Percentiles rank a stretch among this genome's conserved stretches.
These are phyloP conservation scores for Plasmodium ovale DNA, from an alignment of 169 alveolate species.

Conservation along the genomic window DNA sequence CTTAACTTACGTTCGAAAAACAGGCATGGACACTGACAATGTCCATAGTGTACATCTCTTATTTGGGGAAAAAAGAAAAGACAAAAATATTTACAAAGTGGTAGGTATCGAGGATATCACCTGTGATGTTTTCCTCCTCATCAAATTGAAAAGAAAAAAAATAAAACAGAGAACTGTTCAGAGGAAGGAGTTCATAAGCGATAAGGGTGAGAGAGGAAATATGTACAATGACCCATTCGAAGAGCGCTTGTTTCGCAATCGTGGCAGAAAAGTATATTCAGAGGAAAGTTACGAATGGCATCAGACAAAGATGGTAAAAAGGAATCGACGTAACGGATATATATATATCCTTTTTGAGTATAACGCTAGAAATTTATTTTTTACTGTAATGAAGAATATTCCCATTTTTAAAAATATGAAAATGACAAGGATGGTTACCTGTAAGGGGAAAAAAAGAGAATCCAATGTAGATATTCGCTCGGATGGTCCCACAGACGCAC, in stretches of 20 bases:
- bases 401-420: constrained; percentile 32
- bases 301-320: constrained; percentile 21
- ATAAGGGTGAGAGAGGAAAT: too few relatives aligned
- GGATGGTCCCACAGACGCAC: neutral
- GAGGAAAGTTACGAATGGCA: constrained; percentile 5
- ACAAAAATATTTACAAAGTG: neutral
- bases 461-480: too few relatives aligned
- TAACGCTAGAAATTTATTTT: constrained; percentile 33
- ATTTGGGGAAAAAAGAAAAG: neutral
- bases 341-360: constrained; percentile 27
- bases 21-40: neutral
- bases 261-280: neutral
- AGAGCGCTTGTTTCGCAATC: neutral
- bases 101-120: constrained; percentile 14
- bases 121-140: constrained; percentile 21
- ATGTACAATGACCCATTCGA: neutral
- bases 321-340: constrained; percentile 25
- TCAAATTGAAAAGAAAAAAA: constrained; percentile 18
- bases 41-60: neutral
- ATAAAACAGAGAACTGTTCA: neutral
- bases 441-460: neutral
- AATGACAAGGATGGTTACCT: constrained; percentile 21
- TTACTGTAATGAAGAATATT: constrained; percentile 36
- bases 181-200: neutral
- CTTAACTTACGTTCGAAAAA: neutral